Evolutionary conservation across 805 yeast genomes (phyloP).

Genomic region (Groenewaldozyma salmanticensis): DNA sequence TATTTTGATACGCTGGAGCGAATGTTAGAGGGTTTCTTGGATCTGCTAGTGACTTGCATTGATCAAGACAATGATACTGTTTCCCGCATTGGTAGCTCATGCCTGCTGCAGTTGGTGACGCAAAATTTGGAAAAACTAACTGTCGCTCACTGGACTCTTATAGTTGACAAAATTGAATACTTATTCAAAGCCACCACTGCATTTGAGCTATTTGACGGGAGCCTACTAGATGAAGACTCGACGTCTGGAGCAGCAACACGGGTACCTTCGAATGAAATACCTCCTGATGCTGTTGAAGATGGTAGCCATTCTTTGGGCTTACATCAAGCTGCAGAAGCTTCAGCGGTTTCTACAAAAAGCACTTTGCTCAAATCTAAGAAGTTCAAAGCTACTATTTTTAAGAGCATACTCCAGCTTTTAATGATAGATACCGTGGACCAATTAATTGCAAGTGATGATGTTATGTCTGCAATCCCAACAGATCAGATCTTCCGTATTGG

Average conservation of each 20-base stretch:
- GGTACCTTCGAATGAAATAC: not conserved
- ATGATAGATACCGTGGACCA: conserved; percentile 83
- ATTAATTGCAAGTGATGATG: conserved; percentile 55
- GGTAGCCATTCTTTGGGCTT: conserved; percentile 8
- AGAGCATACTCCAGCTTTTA: conserved; percentile 81
- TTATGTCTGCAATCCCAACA: conserved; percentile 63
- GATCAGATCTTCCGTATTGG: conserved; percentile 51
- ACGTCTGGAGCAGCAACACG: not conserved
- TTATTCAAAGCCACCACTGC: conserved; percentile 83
- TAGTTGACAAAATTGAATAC: conserved; percentile 53
- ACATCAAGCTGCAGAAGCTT: conserved; percentile 11
- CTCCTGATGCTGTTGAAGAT: conserved; percentile 3
- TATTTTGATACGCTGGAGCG: conserved; percentile 69
- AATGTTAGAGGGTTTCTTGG: conserved; percentile 70
- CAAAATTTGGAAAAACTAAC: conserved; percentile 61
- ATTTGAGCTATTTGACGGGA: conserved; percentile 50
- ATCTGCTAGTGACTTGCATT: conserved; percentile 72
- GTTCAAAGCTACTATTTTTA: conserved; percentile 69
- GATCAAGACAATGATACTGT: conserved; percentile 97
- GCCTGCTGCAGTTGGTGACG: conserved; percentile 70
- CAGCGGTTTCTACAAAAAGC: not conserved
- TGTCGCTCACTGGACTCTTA: conserved; percentile 62
- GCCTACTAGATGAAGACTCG: conserved; percentile 11
- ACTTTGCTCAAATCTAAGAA: conserved; percentile 33
- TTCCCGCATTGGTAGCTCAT: conserved; percentile 86